Evolutionary conservation across 164 flowering plant genomes (phyloP).

Genomic region (Macadamia tetraphylla): DNA sequence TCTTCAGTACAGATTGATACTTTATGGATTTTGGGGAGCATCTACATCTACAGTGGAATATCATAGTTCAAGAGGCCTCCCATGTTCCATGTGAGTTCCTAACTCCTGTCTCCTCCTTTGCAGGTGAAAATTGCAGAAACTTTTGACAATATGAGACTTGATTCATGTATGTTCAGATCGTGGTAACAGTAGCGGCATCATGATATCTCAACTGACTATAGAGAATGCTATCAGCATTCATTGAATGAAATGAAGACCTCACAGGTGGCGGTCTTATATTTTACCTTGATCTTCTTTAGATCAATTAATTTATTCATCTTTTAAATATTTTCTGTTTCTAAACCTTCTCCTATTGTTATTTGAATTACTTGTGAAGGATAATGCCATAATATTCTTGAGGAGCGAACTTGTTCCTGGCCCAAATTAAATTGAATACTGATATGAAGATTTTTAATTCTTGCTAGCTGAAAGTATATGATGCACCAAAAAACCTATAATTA

Average conservation of each 20-base stretch:
- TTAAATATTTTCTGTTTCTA: not conserved
- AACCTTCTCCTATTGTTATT: not conserved
- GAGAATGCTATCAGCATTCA: slow-evolving; percentile 31
- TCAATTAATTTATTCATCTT: not conserved
- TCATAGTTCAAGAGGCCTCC: not conserved
- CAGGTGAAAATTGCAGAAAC: not conserved
- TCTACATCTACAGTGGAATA: too few relatives aligned
- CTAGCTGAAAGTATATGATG: not conserved
- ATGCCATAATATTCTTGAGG: not conserved
- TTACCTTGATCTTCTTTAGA: not conserved
- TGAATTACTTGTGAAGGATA: not conserved
- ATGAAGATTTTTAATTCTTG: not conserved
- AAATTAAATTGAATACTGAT: not conserved
- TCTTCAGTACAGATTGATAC: too few relatives aligned
- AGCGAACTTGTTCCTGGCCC: not conserved
- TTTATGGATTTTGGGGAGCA: too few relatives aligned
- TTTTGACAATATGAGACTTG: not conserved
- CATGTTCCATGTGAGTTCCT: not conserved
- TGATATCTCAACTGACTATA: slow-evolving; percentile 1
- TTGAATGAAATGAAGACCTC: slow-evolving; percentile 45
- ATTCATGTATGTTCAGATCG: not conserved
- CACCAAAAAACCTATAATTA: too few relatives aligned
- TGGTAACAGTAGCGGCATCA: not conserved
- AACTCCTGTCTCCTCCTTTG: not conserved
- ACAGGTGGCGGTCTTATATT: slow-evolving; percentile 28